phyloP scores from a whole-genome alignment of 1,139 yeast genomes.

The Maudiozyma humilis region DNA sequence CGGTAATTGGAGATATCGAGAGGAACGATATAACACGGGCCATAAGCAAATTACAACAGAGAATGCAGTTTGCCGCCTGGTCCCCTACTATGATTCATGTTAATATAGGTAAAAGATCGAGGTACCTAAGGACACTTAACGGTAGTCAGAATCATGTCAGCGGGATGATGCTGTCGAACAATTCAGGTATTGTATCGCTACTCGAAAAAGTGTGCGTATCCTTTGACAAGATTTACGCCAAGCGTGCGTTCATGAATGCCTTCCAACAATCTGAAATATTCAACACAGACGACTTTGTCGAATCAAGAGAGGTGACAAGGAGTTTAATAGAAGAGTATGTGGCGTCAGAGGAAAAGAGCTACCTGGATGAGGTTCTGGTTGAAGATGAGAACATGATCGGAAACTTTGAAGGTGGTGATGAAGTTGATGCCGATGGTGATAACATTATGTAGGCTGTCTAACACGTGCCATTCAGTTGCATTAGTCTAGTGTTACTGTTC shows the following conservation, averaged over 20 bases:
- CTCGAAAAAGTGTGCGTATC: conserved; percentile 63
- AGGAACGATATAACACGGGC: conserved; percentile 77
- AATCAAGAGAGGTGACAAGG: conserved; percentile 65
- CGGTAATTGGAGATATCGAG: conserved; percentile 65
- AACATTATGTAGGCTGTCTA: conserved; percentile 18
- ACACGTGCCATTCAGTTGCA: too few species aligned
- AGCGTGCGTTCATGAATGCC: conserved; percentile 79
- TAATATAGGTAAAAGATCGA: conserved; percentile 69
- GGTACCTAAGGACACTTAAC: conserved; percentile 35
- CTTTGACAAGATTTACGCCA: conserved; percentile 68
- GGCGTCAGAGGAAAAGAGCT: conserved; percentile 47
- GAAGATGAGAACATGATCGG: conserved; percentile 32
- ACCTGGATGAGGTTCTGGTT: conserved; percentile 35
- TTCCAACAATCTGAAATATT: conserved; percentile 52
- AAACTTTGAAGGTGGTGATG: conserved; percentile 2
- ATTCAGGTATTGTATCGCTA: conserved; percentile 60
- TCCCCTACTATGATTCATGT: conserved; percentile 73
- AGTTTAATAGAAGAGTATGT: conserved; percentile 66
- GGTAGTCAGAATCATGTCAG: conserved; percentile 37
- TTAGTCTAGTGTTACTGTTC: too few species aligned
- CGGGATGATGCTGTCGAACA: conserved; percentile 74
- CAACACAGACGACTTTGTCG: conserved; percentile 65
- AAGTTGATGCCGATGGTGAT: conserved; percentile 31
- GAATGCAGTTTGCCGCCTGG: conserved; percentile 82
- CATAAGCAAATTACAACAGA: conserved; percentile 62